Percentiles rank a stretch among this genome's conserved stretches.
phyloP scores from a whole-genome alignment of 2,329 filamentous ascomycete genomes.

The Xylariaceae sp. region DNA sequence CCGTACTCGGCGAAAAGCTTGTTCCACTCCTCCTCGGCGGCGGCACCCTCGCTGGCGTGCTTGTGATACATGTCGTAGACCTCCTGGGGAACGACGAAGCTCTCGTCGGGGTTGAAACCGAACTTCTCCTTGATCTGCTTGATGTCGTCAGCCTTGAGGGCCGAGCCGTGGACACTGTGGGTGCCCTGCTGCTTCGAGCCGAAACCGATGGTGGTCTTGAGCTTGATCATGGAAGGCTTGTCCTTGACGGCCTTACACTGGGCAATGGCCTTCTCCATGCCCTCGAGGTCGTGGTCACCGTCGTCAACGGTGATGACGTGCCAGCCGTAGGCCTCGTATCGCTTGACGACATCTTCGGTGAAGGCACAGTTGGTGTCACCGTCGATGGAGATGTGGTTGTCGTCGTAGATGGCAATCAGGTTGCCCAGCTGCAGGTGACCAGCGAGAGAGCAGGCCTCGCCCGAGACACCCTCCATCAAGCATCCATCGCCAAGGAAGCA shows the following conservation, averaged over 20 bases:
- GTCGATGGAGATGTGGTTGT: conserved; percentile 95
- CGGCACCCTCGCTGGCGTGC: conserved; percentile 77
- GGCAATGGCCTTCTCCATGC: conserved; percentile 81
- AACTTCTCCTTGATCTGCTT: conserved; percentile 91
- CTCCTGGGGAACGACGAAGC: conserved; percentile 86
- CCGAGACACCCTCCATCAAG: conserved; percentile 95
- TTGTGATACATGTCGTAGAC: conserved; percentile 89
- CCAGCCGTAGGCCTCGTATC: conserved; percentile 97
- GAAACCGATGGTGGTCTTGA: conserved; percentile 95
- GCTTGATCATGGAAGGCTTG: conserved; percentile 95
- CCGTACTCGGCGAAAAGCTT: conserved; percentile 82
- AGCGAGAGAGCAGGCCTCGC: conserved; percentile 84
- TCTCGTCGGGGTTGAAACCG: conserved; percentile 91
- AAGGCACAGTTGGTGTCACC: conserved; percentile 94
- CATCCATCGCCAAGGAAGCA: conserved; percentile 96
- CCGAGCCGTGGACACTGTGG: conserved; percentile 90
- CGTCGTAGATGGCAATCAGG: conserved; percentile 93
- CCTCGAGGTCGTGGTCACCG: conserved; percentile 80
- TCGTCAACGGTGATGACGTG: conserved; percentile 77
- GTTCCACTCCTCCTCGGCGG: conserved; percentile 92
- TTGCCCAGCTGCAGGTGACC: conserved; percentile 97
- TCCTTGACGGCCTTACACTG: conserved; percentile 81
- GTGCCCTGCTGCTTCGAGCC: conserved; percentile 91
- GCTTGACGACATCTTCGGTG: conserved; percentile 91
- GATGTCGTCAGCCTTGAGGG: conserved; percentile 90